Conservation (phyloP, 768 basidiomycete species). For the Botryobasidium botryosum region DNA sequence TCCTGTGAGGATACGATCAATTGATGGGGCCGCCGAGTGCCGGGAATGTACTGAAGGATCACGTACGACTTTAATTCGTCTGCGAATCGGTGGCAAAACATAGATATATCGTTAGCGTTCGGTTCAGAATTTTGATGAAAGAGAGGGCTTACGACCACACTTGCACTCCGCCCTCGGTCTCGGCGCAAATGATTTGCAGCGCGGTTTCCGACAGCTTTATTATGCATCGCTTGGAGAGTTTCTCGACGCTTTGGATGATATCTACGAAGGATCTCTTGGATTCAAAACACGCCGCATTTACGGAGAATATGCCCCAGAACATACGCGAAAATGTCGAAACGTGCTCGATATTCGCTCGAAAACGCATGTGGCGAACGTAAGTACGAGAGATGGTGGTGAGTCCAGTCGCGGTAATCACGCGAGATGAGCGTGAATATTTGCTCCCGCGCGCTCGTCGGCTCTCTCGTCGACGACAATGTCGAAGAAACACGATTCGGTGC, state of each 20-base stretch:
- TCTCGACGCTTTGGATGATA: constrained; percentile 67
- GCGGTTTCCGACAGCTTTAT: constrained; percentile 58
- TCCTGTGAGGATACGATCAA: constrained; percentile 5
- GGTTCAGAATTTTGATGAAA: neutral
- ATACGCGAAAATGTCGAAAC: constrained; percentile 39
- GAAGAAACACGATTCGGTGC: constrained; percentile 32
- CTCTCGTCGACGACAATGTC: neutral
- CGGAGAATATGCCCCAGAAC: constrained; percentile 8
- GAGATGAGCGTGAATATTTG: neutral
- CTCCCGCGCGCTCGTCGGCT: neutral
- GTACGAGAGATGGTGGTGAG: too few relatives aligned
- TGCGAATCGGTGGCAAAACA: constrained; percentile 2
- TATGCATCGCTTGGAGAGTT: constrained; percentile 68
- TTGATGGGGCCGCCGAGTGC: too few relatives aligned
- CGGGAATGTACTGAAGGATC: too few relatives aligned
- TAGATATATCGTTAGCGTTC: too few relatives aligned
- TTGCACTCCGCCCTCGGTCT: constrained; percentile 72
- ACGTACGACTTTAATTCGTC: constrained; percentile 15
- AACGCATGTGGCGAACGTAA: too few relatives aligned
- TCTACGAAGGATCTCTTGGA: too few relatives aligned
- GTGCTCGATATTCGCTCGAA: constrained; percentile 42
- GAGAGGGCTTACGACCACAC: constrained; percentile 51
- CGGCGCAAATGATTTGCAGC: constrained; percentile 75
- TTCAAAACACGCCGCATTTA: neutral
- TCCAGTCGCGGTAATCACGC: too few relatives aligned